Conservation (phyloP, 2,329 filamentous ascomycete genomes). For the Neodidymelliopsis sp. region DNA sequence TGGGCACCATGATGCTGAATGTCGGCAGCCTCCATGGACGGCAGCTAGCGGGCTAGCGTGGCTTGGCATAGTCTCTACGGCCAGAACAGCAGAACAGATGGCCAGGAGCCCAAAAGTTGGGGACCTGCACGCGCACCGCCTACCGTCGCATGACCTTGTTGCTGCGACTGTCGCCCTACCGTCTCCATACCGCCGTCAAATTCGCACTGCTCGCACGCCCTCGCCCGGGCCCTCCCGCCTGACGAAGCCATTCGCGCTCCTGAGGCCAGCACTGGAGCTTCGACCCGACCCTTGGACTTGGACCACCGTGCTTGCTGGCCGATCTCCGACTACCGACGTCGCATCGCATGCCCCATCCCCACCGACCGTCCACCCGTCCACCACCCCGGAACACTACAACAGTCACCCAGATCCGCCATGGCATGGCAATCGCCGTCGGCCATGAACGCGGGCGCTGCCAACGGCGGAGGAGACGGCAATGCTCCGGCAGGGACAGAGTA, state of each 20-base stretch:
- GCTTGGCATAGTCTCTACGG: too few species aligned
- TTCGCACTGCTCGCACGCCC: neutral
- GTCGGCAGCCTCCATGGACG: constrained; percentile 6
- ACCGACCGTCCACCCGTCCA: constrained; percentile 30
- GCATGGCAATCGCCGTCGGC: constrained; percentile 74
- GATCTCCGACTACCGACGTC: constrained; percentile 34
- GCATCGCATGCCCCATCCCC: constrained; percentile 41
- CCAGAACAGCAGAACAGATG: constrained; percentile 3
- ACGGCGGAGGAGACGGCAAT: constrained; percentile 57
- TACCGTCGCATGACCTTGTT: constrained; percentile 8
- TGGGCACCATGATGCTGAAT: constrained; percentile 9
- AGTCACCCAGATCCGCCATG: constrained; percentile 58
- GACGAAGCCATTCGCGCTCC: constrained; percentile 31
- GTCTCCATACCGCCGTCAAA: neutral
- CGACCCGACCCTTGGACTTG: too few species aligned
- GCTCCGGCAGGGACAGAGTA: constrained; percentile 72
- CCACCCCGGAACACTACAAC: constrained; percentile 30
- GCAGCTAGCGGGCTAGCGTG: constrained; percentile 6
- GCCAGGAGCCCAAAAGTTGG: constrained; percentile 7
- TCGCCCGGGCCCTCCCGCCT: constrained; percentile 23
- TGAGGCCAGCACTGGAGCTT: constrained; percentile 26
- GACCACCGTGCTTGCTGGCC: constrained; percentile 24
- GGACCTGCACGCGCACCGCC: constrained; percentile 3
- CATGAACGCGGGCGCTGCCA: constrained; percentile 64
- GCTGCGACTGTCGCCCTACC: neutral